Evolutionary conservation across 108 stramenopile genomes (phyloP), one percentile per base, ranked within the genome.

Genomic region (Epithemia pelagica): DNA sequence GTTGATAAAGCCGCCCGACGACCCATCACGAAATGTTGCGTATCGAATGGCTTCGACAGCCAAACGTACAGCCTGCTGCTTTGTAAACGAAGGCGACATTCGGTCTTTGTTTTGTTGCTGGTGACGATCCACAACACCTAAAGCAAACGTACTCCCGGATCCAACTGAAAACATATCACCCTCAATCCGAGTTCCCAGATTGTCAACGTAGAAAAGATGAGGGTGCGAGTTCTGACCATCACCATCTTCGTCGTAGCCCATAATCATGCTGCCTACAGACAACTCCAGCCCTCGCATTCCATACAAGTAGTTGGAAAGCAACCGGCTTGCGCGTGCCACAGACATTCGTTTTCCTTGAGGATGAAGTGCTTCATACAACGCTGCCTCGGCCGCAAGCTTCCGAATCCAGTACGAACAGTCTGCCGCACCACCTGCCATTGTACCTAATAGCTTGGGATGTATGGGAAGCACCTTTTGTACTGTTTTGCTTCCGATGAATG

Each of bases 391-490:
- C 32, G 78, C 69, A 7, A 95, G 57, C 30, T 82, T 75, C 19
- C 94, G 78, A 67, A 95, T 90, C 94, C 90, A 92, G 66, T 69
- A 82, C 56, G 72, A 71, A 54, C 94, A 95, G 70, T 95, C 94
- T 20, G 90, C 94, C 21, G 94, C 94, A 2, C 90, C 90, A 21
- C 94, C 94, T 23, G 94, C 94, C 94, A 95, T 95, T 8, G 94
- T 95, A 27, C 90, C 94, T 1, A 95, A 59, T 19, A 91, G 83
- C 56, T 83, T 80, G 62, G 78, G 71, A 72, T 83, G 86, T 3
- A 94, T 79, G 21, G 92, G 92, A 46, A 94, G 75, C 0, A 92
- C 89, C 66, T 95, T 95, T 67, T 95, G 86, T 0, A 76, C 76
- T 10, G 90, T 90, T 67, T 91, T 91, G 53, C 83, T 85, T 0